Evolutionary conservation across 768 basidiomycete genomes (phyloP).

Genomic region (Leccinellum rugosiceps): DNA sequence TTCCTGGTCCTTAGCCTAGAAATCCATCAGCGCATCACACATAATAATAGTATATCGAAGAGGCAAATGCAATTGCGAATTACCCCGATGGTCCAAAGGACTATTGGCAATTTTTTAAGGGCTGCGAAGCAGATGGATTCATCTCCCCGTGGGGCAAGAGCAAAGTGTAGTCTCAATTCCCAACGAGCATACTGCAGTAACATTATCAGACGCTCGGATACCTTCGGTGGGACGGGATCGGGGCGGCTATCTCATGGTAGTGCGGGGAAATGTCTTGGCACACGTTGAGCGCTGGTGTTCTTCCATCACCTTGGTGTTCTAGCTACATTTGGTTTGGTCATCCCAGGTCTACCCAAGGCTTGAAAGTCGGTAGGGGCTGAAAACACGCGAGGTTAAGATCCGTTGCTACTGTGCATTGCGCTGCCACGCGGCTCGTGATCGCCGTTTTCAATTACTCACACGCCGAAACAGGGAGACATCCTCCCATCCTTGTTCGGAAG

Average conservation of each 20-base stretch:
- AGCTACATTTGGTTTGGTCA: not conserved
- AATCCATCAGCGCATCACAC: not conserved
- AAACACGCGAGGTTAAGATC: not conserved
- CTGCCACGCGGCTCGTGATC: slow-evolving; percentile 9
- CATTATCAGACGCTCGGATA: not conserved
- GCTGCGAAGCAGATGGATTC: not conserved
- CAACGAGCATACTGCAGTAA: not conserved
- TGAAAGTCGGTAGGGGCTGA: not conserved
- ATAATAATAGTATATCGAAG: not conserved
- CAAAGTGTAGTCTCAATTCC: not conserved
- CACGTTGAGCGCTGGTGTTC: not conserved
- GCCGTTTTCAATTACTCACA: not conserved
- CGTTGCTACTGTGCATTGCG: not conserved
- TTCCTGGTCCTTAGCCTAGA: not conserved
- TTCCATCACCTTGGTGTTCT: not conserved
- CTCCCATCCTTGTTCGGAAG: too few species aligned
- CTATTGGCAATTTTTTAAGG: not conserved
- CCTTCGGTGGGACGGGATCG: not conserved
- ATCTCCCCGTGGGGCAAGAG: not conserved
- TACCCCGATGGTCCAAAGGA: not conserved
- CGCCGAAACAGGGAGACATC: not conserved
- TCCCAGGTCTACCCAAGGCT: too few species aligned
- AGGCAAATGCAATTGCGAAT: not conserved
- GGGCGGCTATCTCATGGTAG: not conserved
- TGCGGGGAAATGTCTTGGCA: not conserved